Base-by-base conservation (phyloP, 192 early-diverging fungal genomes). In the Blastocladiella britannica region DNA sequence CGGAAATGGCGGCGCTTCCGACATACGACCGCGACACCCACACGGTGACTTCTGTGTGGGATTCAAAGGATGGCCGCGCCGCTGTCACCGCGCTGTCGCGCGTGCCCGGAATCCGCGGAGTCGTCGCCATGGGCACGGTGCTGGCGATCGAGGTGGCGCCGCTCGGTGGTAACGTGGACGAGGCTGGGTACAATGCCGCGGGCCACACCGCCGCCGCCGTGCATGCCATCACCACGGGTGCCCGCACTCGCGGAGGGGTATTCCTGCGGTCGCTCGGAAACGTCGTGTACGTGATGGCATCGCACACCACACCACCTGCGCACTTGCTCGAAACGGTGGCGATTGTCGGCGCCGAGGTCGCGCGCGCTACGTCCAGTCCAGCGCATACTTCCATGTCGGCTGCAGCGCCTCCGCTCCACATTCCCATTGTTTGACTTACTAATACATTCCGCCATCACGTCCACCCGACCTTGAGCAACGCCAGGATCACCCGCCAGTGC, bases 231-330 rank as follows among this genome's bases (percentile, higher is more conserved):
- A 23, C 55, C 52, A 58, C 60, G 23, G 52, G 51, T 5, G 57
- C 29, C 1, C 55, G 70, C 24, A n/a, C 30, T 4, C 58, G 65
- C 52, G 62, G 67, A 6, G 58, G 67, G 18, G 68, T 86, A 22
- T 85, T 74, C 68, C 74, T 76, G 43, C 61, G 85, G 26, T 82
- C 84, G 3, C 61, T 88, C 28, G 85, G 85, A 0, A 85, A 86
- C 59, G 77, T 88, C 2, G 65, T 88, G n/a, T 88, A 88, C 56
- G 60, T 88, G 54, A 84, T 87, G 70, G 66, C 77, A 4, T 77
- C 78, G 28, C 74, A 75, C 54, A 70, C 72, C 4, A 72, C 73
- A n/a, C n/a, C n/a, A n/a, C n/a, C n/a, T n/a, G n/a, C n/a, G n/a
- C n/a, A n/a, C n/a, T n/a, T n/a, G n/a, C n/a, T n/a, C n/a, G n/a